Evolutionary conservation across 2,329 filamentous ascomycete species (phyloP).

Genomic region (Fusarium humuli): DNA sequence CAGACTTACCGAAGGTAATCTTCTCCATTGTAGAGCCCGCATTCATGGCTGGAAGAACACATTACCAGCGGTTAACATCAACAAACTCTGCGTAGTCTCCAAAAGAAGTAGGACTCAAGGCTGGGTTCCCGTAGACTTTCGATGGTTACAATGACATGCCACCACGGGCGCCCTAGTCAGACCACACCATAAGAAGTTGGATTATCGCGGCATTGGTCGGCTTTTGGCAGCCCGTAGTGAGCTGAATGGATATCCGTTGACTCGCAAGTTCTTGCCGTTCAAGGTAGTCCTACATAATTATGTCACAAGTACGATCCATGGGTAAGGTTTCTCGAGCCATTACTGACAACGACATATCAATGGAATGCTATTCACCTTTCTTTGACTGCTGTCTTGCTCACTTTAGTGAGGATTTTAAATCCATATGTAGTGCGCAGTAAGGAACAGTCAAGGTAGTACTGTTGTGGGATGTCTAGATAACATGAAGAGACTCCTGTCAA

Average conservation of each 20-base stretch:
- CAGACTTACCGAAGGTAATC: too few relatives aligned
- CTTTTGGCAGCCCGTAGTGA: too few relatives aligned
- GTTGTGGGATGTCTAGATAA: neutral
- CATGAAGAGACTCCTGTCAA: neutral
- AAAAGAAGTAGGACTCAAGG: neutral
- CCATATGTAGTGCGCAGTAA: neutral
- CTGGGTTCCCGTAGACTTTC: accelerated
- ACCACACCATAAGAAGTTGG: too few relatives aligned
- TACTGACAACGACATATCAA: accelerated
- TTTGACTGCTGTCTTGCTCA: neutral
- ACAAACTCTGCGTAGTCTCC: neutral
- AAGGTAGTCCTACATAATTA: neutral
- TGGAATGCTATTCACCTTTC: neutral
- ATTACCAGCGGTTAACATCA: neutral
- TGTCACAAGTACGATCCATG: neutral
- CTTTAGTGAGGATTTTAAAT: accelerated
- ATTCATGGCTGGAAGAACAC: neutral
- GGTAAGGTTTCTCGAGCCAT: neutral
- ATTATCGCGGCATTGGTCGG: too few relatives aligned
- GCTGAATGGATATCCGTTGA: too few relatives aligned
- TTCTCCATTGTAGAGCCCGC: neutral
- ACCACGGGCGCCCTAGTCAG: too few relatives aligned
- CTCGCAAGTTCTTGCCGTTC: accelerated
- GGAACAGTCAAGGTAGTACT: neutral
- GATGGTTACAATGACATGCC: neutral